These are phyloP conservation scores for Boletellus sp. DNA, from an alignment of 768 basidiomycete species.

Conservation along the genomic window DNA sequence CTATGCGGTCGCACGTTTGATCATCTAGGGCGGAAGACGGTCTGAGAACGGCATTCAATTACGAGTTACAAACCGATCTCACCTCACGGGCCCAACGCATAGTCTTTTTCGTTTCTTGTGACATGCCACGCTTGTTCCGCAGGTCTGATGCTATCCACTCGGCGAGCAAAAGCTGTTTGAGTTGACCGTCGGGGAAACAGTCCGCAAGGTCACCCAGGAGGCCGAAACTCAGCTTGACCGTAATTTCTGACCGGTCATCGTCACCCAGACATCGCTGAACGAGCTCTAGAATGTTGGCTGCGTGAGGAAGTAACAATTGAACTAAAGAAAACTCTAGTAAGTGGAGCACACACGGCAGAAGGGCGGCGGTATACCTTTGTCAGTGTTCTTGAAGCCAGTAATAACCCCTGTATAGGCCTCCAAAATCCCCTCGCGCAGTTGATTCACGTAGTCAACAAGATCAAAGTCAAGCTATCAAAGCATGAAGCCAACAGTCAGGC, in stretches of 20 bases:
- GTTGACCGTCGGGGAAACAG: conserved; percentile 73
- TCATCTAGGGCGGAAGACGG: conserved; percentile 49
- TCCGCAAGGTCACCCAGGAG: conserved; percentile 93
- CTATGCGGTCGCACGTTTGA: conserved; percentile 76
- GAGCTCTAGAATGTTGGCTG: conserved; percentile 73
- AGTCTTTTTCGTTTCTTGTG: conserved; percentile 79
- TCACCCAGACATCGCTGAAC: conserved; percentile 72
- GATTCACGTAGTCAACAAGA: conserved; percentile 86
- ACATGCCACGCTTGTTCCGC: conserved; percentile 69
- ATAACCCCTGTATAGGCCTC: conserved; percentile 97
- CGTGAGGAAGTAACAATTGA: conserved; percentile 57
- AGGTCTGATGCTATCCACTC: conserved; percentile 78
- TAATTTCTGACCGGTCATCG: conserved; percentile 79
- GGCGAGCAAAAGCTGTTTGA: conserved; percentile 73
- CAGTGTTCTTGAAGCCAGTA: conserved; percentile 81
- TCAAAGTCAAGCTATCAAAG: conserved; percentile 71
- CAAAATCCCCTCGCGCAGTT: conserved; percentile 89
- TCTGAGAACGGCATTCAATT: neutral
- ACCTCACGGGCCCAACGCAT: conserved; percentile 95
- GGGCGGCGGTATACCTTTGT: conserved; percentile 51
- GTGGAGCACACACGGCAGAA: neutral
- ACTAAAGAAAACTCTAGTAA: conserved; percentile 6
- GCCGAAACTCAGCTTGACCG: conserved; percentile 74
- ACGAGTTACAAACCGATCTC: conserved; percentile 17
- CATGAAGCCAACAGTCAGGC: neutral